A percentile compares a stretch with the other conserved stretches of the same genome.
phyloP scores from a whole-genome alignment of 108 stramenopile species.

The Nitzschia sp. region DNA sequence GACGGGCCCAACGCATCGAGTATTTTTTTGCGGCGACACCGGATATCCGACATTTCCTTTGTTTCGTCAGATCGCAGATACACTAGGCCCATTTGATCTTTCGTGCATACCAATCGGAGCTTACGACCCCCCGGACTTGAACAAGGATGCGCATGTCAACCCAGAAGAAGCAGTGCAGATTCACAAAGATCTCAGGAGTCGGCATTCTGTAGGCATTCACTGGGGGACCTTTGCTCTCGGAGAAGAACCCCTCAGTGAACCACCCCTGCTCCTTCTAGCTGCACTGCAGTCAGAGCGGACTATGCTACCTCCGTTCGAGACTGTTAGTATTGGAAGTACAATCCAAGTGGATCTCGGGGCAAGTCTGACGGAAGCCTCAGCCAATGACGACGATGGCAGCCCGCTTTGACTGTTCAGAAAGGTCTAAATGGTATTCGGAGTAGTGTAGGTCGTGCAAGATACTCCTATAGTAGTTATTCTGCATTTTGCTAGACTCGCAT shows the following conservation, averaged over 20 bases:
- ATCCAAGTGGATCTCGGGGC: slow-evolving; percentile 12
- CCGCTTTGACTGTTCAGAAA: too few relatives aligned
- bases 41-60: slow-evolving; percentile 63
- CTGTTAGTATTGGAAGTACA: neutral
- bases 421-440: too few relatives aligned
- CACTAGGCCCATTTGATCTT: slow-evolving; percentile 83
- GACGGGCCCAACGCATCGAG: neutral
- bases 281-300: slow-evolving; percentile 7
- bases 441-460: too few relatives aligned
- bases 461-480: too few relatives aligned
- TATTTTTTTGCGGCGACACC: slow-evolving; percentile 39
- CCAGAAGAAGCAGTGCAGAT: slow-evolving; percentile 88
- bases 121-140: slow-evolving; percentile 89
- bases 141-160: slow-evolving; percentile 80
- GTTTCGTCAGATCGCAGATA: slow-evolving; percentile 85
- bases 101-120: slow-evolving; percentile 94
- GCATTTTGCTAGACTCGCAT: too few relatives aligned
- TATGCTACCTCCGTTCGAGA: slow-evolving; percentile 1
- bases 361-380: too few relatives aligned
- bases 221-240: slow-evolving; percentile 90
- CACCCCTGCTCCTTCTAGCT: slow-evolving; percentile 45
- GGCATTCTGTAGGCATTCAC: slow-evolving; percentile 84
- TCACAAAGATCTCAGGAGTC: slow-evolving; percentile 57
- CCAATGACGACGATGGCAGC: too few relatives aligned
- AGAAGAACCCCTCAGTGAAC: slow-evolving; percentile 74